phyloP scores from a whole-genome alignment of 768 basidiomycete genomes.

The Pseudohyphozyma bogoriensis region DNA sequence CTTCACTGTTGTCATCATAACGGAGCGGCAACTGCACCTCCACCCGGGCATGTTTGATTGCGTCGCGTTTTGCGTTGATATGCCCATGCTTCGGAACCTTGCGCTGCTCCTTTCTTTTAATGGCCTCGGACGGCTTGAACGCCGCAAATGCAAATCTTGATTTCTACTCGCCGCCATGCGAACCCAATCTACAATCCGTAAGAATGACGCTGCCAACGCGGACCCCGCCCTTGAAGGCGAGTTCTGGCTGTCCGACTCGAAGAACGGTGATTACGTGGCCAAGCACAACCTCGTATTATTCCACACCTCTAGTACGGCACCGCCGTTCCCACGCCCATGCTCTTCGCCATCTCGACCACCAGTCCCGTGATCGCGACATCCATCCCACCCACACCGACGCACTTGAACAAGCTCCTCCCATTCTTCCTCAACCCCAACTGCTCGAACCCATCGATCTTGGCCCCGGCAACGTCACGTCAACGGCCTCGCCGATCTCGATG shows the following conservation, averaged over 20 bases:
- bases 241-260: not conserved
- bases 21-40: too few species aligned
- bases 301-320: not conserved
- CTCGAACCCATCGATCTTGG: not conserved
- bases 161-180: too few species aligned
- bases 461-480: constrained; percentile 9
- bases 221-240: not conserved
- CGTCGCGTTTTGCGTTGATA: too few species aligned
- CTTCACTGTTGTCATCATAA: too few species aligned
- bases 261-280: not conserved
- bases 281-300: not conserved
- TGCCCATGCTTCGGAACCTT: too few species aligned
- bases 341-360: constrained; percentile 19
- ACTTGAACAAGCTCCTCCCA: constrained; percentile 27
- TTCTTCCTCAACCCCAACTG: not conserved
- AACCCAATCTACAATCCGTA: too few species aligned
- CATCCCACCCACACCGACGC: constrained; percentile 30
- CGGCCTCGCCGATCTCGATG: constrained; percentile 23
- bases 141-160: too few species aligned
- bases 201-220: too few species aligned
- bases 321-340: not conserved
- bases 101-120: too few species aligned
- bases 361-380: constrained; percentile 26
- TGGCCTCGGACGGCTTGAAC: too few species aligned
- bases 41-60: too few species aligned